Evolutionary conservation across 345 rosid genomes (phyloP), one percentile per base, ranked within the genome.

Genomic region (Lumnitzera littorea): DNA sequence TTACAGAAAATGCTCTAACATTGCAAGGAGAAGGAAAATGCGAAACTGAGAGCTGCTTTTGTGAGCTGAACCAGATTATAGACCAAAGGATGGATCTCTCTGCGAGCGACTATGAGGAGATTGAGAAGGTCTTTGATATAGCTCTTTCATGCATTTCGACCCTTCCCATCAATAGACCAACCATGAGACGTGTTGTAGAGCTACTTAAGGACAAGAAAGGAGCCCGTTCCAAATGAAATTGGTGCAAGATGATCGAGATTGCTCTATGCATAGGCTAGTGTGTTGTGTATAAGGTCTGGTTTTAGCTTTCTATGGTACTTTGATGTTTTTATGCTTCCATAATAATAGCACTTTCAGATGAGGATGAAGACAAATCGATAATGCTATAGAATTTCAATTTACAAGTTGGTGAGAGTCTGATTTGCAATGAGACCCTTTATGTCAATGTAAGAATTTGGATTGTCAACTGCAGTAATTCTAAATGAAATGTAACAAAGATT

Each of bases 121-220:
- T 84, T 12, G 82, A 74, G 66, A 79, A 64, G 67, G 89, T 84
- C 57, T 58, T 89, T 65, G 72, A 78, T 41, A 76, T 81, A 5
- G 89, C 91, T 5, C 62, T 82, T 50, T 66, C 53, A 0, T 82
- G 96, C 62, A 84, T 91, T 10, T 77, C 89, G 0, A 57, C 70
- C 29, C 71, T 72, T 55, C 87, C 96, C 0, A 31, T 27, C 13
- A 70, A 69, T 25, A 77, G 95, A 56, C 96, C 96, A 9, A 77
- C 82, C 24, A 86, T 86, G 95, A 81, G 89, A 65, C 74, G 72
- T 68, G 96, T 86, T 3, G 87, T 82, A 6, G 89, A 83, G 65
- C 56, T 86, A 79, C 85, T 86, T 1, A 83, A 78, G 68, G 84
- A 69, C 61, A 71, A 60, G 2, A 79, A 66, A 55, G 16, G 12